Conservation (phyloP, 31 red algal genomes). For the Odonthalia washingtoniensis region DNA sequence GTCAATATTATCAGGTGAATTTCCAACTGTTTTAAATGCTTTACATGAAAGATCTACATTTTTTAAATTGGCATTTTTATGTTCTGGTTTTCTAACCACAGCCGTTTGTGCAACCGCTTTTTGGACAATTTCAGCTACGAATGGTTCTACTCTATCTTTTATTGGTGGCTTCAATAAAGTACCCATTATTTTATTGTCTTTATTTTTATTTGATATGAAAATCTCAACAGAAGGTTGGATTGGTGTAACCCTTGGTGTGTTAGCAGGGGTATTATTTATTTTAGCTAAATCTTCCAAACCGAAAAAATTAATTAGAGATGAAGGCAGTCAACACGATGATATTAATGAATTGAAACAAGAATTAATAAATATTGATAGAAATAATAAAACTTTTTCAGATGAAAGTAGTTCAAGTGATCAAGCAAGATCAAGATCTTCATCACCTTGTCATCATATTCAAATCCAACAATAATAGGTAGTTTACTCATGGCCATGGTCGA, state of each 20-base stretch:
- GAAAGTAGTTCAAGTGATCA: no score
- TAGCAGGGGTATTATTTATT: constrained; percentile 85
- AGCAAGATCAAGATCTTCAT: no score
- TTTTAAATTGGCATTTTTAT: constrained; percentile 64
- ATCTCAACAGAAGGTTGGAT: constrained; percentile 78
- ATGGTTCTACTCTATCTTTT: constrained; percentile 86
- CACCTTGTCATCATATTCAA: no score
- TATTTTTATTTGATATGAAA: constrained; percentile 81
- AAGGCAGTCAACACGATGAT: no score
- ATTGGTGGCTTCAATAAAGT: constrained; percentile 93
- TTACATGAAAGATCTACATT: constrained; percentile 28
- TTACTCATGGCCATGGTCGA: no score
- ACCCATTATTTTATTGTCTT: constrained; percentile 83
- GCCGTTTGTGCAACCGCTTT: constrained; percentile 86
- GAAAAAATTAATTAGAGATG: no score
- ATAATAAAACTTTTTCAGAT: no score
- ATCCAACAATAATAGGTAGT: no score
- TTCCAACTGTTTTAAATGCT: constrained; percentile 45
- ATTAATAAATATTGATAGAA: no score
- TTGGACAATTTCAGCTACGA: constrained; percentile 83
- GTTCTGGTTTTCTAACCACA: constrained; percentile 80
- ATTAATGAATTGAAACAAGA: no score
- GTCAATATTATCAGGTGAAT: constrained; percentile 67
- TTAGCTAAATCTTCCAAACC: constrained; percentile 62
- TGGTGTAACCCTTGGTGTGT: constrained; percentile 88